Conservation (phyloP, 495 filamentous ascomycete species). For the Daldinia grandis region DNA sequence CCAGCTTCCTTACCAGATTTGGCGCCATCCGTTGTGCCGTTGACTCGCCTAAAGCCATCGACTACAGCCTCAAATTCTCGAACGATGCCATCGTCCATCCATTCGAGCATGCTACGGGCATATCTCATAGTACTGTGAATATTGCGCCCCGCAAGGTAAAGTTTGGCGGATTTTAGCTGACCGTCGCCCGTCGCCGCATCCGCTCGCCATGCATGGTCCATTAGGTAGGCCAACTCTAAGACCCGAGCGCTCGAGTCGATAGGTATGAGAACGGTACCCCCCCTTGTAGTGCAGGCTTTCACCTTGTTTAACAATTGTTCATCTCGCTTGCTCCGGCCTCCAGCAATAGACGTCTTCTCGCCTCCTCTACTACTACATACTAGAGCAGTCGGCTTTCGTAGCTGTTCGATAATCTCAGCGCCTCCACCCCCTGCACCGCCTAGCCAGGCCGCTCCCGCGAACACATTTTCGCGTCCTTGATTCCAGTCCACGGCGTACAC, state of each 20-base stretch:
- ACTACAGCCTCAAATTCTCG: slow-evolving; percentile 87
- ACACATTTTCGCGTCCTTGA: slow-evolving; percentile 89
- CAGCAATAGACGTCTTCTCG: slow-evolving; percentile 72
- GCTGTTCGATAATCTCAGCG: slow-evolving; percentile 88
- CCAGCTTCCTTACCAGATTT: slow-evolving; percentile 60
- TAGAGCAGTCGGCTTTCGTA: slow-evolving; percentile 91
- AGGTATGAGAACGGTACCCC: slow-evolving; percentile 94
- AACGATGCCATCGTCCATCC: slow-evolving; percentile 96
- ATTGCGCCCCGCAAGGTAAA: slow-evolving; percentile 85
- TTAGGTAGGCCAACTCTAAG: slow-evolving; percentile 88
- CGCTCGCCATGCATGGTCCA: slow-evolving; percentile 88
- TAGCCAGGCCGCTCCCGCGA: slow-evolving; percentile 92
- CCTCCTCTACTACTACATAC: slow-evolving; percentile 88
- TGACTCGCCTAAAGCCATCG: slow-evolving; percentile 55
- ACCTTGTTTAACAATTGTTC: slow-evolving; percentile 85
- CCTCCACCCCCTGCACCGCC: slow-evolving; percentile 79
- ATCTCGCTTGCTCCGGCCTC: slow-evolving; percentile 81
- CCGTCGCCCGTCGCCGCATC: slow-evolving; percentile 66
- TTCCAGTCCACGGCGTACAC: slow-evolving; percentile 99
- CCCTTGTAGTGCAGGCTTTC: slow-evolving; percentile 74
- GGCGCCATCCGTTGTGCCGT: slow-evolving; percentile 50
- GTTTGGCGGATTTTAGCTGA: slow-evolving; percentile 70
- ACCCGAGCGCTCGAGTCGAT: slow-evolving; percentile 94
- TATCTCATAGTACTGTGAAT: slow-evolving; percentile 84
- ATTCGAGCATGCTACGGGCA: slow-evolving; percentile 95